These are phyloP conservation scores for Sclerotinia subarctica DNA, from an alignment of 2,329 filamentous ascomycete species.

Conservation along the genomic window DNA sequence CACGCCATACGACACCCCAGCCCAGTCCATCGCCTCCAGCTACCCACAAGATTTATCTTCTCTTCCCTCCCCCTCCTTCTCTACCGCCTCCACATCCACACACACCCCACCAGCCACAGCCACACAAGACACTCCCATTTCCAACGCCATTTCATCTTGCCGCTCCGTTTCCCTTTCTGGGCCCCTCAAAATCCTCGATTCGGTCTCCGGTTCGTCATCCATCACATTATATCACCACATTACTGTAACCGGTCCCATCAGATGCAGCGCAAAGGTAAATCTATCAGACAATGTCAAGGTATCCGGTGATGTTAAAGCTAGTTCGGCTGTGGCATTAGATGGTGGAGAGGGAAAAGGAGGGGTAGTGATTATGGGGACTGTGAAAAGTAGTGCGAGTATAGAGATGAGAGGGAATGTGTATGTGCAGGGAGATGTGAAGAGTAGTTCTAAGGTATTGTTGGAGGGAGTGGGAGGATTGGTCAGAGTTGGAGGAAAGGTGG, in stretches of 20 bases:
- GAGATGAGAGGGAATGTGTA: conserved; percentile 21
- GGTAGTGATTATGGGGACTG: neutral
- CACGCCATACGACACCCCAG: conserved; percentile 12
- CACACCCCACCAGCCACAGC: neutral
- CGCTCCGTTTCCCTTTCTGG: conserved; percentile 24
- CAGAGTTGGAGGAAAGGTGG: conserved; percentile 25
- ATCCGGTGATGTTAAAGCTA: conserved; percentile 26
- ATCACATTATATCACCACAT: conserved; percentile 20
- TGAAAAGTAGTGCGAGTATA: conserved; percentile 23
- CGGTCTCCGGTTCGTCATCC: conserved; percentile 22
- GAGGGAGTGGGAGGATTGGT: conserved; percentile 16
- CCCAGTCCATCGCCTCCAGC: neutral
- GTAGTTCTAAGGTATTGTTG: conserved; percentile 22
- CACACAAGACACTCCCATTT: conserved; percentile 20
- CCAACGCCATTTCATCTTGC: conserved; percentile 24
- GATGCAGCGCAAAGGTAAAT: conserved; percentile 21
- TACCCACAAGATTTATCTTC: conserved; percentile 11
- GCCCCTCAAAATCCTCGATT: conserved; percentile 27
- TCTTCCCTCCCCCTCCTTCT: neutral
- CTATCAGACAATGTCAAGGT: conserved; percentile 27
- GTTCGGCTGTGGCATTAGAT: conserved; percentile 19
- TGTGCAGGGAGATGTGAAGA: conserved; percentile 25
- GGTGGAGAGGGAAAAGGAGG: conserved; percentile 24
- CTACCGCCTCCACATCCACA: neutral
- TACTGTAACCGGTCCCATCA: conserved; percentile 20